Evolutionary conservation across 2,329 filamentous ascomycete genomes (phyloP), one percentile per base, ranked within the genome.

Genomic region (Microsporum canis): DNA sequence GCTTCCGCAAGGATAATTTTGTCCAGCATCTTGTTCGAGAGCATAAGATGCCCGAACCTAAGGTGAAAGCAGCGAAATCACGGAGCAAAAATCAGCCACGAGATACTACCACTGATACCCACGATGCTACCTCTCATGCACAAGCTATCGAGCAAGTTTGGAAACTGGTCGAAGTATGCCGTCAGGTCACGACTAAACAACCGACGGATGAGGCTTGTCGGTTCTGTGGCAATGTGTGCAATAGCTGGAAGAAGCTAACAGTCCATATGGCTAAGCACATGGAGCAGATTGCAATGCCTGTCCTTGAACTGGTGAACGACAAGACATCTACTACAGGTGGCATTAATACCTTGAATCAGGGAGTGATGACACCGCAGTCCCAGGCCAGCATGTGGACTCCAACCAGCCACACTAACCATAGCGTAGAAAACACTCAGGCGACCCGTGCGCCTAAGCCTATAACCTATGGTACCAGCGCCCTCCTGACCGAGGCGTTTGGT

Each of bases 251-350:
- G 80, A 95, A 95, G 75, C 77, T 96, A 63, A 95, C 89, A 0
- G 89, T 94, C n/a, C 91, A 96, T 74, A 76, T 96, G 71, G 90
- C 90, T 57, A 92, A 92, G 73, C 91, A 96, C 72, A 94, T 96
- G 90, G 90, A 96, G 73, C 85, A 90, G 66, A 88, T 96, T 69
- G 89, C 88, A 68, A 82, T 96, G 69, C 91, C 91, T 0, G 83
- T 96, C 36, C 78, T 95, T 61, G 71, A 73, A 57, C 69, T 81
- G 51, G 76, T 78, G 45, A 73, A 72, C 59, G 74, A 78, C 62
- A 71, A 74, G 63, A 71, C 73, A 45, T 68, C 77, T 51, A 70
- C 71, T 10, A 63, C 69, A 6, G 83, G 88, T 66, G 87, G 84
- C 27, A 78, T 87, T 65, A 39, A 23, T n/a, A 7, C 55, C 5